Percentiles rank a stretch among this genome's conserved stretches.
phyloP scores from a whole-genome alignment of 768 basidiomycete species.

The Boletus sp. region DNA sequence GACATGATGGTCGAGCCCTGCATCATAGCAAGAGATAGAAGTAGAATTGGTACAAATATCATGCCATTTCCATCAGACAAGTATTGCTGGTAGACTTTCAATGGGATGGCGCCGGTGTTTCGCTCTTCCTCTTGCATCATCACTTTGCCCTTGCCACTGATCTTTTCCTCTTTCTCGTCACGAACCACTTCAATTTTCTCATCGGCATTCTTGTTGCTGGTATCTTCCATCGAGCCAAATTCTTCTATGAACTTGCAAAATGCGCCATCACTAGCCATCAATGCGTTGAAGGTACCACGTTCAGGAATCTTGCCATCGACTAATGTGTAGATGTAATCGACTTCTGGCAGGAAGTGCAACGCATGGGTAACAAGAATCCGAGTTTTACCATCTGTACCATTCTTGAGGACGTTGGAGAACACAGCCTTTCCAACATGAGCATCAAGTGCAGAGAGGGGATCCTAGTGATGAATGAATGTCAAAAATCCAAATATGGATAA shows the following conservation, averaged over 20 bases:
- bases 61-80: conserved; percentile 65
- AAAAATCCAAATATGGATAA: not conserved
- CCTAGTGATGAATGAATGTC: conserved; percentile 36
- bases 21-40: conserved; percentile 58
- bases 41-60: conserved; percentile 62
- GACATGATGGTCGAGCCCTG: conserved; percentile 73
- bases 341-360: conserved; percentile 83
- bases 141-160: no score
- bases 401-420: conserved; percentile 79
- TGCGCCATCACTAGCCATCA: conserved; percentile 60
- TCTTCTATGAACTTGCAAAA: conserved; percentile 78
- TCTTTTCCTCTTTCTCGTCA: conserved; percentile 21
- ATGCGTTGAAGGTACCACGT: conserved; percentile 72
- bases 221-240: conserved; percentile 35
- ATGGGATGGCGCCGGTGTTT: no score
- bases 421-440: conserved; percentile 88
- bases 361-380: conserved; percentile 90
- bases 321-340: conserved; percentile 82
- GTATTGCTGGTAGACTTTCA: conserved; percentile 47
- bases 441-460: conserved; percentile 82
- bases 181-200: conserved; percentile 30
- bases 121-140: no score
- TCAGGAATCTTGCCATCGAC: conserved; percentile 77
- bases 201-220: conserved; percentile 35
- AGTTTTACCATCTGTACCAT: conserved; percentile 64